Base-by-base conservation (phyloP, 441 rosid genomes). In the Aleurites moluccanus region DNA sequence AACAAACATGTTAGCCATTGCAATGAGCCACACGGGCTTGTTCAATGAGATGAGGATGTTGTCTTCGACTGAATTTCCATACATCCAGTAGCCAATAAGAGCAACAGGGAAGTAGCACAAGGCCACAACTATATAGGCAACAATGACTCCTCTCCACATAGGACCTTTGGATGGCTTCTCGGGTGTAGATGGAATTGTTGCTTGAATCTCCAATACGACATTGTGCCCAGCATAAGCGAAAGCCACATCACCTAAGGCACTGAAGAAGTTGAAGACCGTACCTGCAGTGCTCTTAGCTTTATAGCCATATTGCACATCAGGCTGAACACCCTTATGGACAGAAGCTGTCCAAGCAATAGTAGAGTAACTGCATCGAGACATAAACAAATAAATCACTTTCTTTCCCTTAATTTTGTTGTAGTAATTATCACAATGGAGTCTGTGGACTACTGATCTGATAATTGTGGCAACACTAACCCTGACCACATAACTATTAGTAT, bases 51-150 rank as follows among this genome's bases (percentile, higher is more conserved):
- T 69, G 49, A 92, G 89, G 77, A 92, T 87, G 86, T 89, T 86
- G 76, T 90, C 97, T 0, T 73, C 47, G 4, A 92, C 87, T 2
- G 76, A 1, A 75, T 92, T 92, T 1, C 97, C 97, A 10, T 75
- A 92, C 75, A 85, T 83, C 84, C 86, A 85, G 42, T 88, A 92
- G 3, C 97, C 97, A 25, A 92, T 69, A 5, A 92, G 77, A 73
- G 95, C 91, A n/a, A 92, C 97, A 13, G 97, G 97, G 78, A 92
- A 92, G 78, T 92, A 92, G 84, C 97, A 92, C 70, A 92, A 72
- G 10, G 97, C 95, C 55, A 92, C 92, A 18, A 92, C 79, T 23
- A 90, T 85, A 45, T 92, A 92, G 14, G 97, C 97, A 57, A 90
- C 88, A 0, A 92, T 4, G 52, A 92, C 97, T 44, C 97, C 97